Base-by-base conservation (phyloP, 2,329 filamentous ascomycete species). In the Diaporthe vexans region DNA sequence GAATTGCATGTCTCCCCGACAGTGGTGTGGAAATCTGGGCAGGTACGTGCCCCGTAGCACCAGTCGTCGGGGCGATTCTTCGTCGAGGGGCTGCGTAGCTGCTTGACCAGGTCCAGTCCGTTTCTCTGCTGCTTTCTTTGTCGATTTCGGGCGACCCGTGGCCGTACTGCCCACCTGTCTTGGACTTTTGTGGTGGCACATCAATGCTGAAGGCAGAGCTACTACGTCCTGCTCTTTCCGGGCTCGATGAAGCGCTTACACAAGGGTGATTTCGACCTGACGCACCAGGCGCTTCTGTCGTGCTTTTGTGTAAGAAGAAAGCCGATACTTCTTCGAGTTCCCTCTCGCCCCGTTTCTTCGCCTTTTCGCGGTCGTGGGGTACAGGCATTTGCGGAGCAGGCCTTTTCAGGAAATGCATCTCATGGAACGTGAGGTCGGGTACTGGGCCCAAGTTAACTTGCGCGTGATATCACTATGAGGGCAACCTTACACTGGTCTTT, bases 361-460 rank as follows among this genome's bases (percentile, higher is more conserved):
- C 61, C 73, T 77, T 43, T 78, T 80, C 33, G 80, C 73, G 70
- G 13, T 72, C 59, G 29, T 15, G 71, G 26, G 24, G 77, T 71
- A 43, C 73, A 74, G 46, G 75, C 79, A 68, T 48, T 78, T 74
- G 4, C n/a, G 33, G 61, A 37, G 54, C 56, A 54, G 68, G 74
- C 10, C 80, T 76, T 63, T 81, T 81, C 29, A 87, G 80, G 75
- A 88, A 87, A 11, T 82, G 79, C 85, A 89, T 88, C 68, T 87
- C 83, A 35, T 88, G 88, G 76, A 90, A 91, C 1, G 83, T 82
- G 24, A 91, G 83, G 74, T 91, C 88, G 6, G 85, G 81, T 37
- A 90, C 89, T 90, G 35, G 19, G 9, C 2, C 9, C 52, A 0
- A n/a, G 21, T 74, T 21, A 74, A 57, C 40, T n/a, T 21, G 13